Percentiles rank a stretch among this genome's conserved stretches.
phyloP scores from a whole-genome alignment of 768 basidiomycete species.

The Calocera cornea region DNA sequence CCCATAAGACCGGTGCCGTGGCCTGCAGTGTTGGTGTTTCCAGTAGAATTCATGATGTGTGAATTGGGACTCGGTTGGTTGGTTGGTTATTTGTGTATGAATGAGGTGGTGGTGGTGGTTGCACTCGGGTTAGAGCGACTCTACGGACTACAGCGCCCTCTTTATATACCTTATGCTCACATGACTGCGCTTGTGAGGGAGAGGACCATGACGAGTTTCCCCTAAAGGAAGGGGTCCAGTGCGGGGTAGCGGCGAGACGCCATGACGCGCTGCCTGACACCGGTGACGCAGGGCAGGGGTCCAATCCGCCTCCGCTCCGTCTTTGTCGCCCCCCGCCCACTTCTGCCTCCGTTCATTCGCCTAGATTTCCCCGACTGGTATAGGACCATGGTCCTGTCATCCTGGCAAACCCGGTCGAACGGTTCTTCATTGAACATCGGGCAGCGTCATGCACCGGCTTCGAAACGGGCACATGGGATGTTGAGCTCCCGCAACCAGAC shows the following conservation, averaged over 20 bases:
- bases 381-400: too few relatives aligned
- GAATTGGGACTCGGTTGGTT: neutral
- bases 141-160: neutral
- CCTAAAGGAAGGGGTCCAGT: neutral
- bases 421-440: too few relatives aligned
- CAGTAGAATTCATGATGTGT: neutral
- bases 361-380: too few relatives aligned
- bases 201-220: neutral
- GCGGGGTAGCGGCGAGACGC: neutral
- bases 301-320: too few relatives aligned
- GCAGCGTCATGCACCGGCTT: too few relatives aligned
- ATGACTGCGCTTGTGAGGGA: neutral
- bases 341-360: too few relatives aligned
- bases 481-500: too few relatives aligned
- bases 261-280: neutral
- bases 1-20: neutral
- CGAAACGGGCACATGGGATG: too few relatives aligned
- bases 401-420: too few relatives aligned
- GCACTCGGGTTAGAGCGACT: neutral
- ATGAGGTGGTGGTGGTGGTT: neutral
- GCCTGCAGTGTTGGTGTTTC: neutral
- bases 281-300: neutral
- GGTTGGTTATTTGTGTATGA: neutral
- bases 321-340: too few relatives aligned
- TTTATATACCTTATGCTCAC: neutral